These are phyloP conservation scores for Cyclotella atomus DNA, from an alignment of 108 stramenopile genomes.

Conservation along the genomic window DNA sequence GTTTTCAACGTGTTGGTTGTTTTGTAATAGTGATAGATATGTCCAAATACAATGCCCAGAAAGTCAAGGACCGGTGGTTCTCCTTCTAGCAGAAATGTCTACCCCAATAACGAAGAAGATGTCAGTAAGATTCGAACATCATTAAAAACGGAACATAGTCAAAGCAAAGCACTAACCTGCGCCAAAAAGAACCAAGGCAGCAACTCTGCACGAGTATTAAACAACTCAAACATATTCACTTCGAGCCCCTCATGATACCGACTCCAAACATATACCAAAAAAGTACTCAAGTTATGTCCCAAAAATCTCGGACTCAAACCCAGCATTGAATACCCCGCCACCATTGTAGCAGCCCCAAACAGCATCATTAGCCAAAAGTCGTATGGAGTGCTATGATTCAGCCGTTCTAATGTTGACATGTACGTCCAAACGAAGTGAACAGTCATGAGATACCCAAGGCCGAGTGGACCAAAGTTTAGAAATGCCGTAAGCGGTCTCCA, in stretches of 20 bases:
- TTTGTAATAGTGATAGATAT: slow-evolving; percentile 89
- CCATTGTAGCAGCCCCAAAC: slow-evolving; percentile 85
- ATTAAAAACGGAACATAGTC: no score
- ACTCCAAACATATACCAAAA: slow-evolving; percentile 96
- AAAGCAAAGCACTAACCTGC: slow-evolving; percentile 56
- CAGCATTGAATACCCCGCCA: slow-evolving; percentile 74
- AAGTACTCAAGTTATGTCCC: slow-evolving; percentile 94
- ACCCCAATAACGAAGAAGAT: no score
- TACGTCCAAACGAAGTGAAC: slow-evolving; percentile 95
- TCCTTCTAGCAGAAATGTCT: slow-evolving; percentile 95
- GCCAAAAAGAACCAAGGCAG: slow-evolving; percentile 90
- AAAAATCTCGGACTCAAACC: slow-evolving; percentile 78
- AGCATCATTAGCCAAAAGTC: slow-evolving; percentile 95
- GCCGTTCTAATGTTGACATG: slow-evolving; percentile 94
- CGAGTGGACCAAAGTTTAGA: slow-evolving; percentile 89
- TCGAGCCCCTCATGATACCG: slow-evolving; percentile 93
- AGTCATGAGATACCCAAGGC: slow-evolving; percentile 84
- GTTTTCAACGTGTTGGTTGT: slow-evolving; percentile 67
- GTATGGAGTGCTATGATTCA: slow-evolving; percentile 89
- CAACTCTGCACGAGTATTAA: slow-evolving; percentile 82
- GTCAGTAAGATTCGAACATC: no score
- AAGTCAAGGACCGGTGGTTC: slow-evolving; percentile 92
- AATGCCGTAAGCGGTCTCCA: slow-evolving; percentile 93
- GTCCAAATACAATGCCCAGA: slow-evolving; percentile 95
- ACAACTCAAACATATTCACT: slow-evolving; percentile 93